Base-by-base conservation (phyloP, 495 filamentous ascomycete species). In the Aspergillus egyptiacus region DNA sequence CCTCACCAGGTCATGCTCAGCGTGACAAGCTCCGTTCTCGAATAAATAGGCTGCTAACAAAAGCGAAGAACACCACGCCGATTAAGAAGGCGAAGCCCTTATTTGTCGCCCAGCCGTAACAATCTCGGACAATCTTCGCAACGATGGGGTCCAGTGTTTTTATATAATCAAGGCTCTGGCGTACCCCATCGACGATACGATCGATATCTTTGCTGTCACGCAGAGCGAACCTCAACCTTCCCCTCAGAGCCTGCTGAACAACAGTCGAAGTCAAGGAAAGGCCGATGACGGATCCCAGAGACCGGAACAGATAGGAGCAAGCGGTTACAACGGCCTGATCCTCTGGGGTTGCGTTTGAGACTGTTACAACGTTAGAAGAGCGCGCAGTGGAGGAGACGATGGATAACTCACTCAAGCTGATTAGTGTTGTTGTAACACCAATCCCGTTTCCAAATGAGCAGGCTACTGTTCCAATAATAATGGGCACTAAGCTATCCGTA, bases 251-350 rank as follows among this genome's bases (percentile, higher is more conserved):
- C 51, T 86, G 82, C 60, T 95, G 89, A 14, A 89, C 76, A 13
- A 89, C 74, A 2, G 85, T 89, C 0, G 86, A 78, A 11, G 80
- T 75, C 19, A 87, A 60, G 18, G 83, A 84, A 30, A 94, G 64
- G 7, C 88, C 87, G 15, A 87, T 75, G 7, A 88, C 82, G 3
- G 80, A 82, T n/a, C 89, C 89, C 8, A 94, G 70, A 4, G 85
- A 84, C 3, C 89, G 82, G 74, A 95, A 95, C 2, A 94, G 77
- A 62, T 94, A 95, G 1, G 81, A 87, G 62, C 86, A 90, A 2
- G 89, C 89, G 10, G 87, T 91, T 2, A 83, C 84, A 2, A 94
- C 76, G 0, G 89, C 89, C 49, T 87, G 82, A 53, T 93, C 87
- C 31, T 77, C 74, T 0, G 66, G 71, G 6, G 75, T 66, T 0